phyloP scores from a whole-genome alignment of 176 grass and related monocot species.

The Guadua angustifolia region DNA sequence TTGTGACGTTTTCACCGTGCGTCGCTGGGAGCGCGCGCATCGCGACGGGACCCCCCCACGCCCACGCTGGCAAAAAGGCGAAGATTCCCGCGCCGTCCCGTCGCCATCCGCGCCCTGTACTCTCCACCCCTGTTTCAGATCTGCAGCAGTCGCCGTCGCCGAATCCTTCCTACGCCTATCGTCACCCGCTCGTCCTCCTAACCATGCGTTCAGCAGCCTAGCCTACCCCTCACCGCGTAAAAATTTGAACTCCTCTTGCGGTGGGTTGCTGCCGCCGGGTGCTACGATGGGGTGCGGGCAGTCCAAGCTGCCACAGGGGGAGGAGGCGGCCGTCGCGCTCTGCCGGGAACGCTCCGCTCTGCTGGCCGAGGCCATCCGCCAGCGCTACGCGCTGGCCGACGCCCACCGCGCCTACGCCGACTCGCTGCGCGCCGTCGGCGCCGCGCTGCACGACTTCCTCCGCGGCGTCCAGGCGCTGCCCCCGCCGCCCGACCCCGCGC shows the following conservation, averaged over 20 bases:
- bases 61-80: constrained; percentile 2
- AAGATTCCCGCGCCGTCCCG: constrained; percentile 19
- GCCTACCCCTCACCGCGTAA: background rate
- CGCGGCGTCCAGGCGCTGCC: constrained; percentile 13
- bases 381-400: constrained; percentile 69
- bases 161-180: background rate
- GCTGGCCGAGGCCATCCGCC: constrained; percentile 63
- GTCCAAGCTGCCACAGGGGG: constrained; percentile 54
- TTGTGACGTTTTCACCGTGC: background rate
- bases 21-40: background rate
- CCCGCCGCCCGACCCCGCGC: background rate
- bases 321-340: constrained; percentile 47
- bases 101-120: constrained; percentile 1
- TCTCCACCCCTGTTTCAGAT: background rate
- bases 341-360: constrained; percentile 56
- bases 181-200: background rate
- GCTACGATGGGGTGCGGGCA: constrained; percentile 63
- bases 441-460: constrained; percentile 60
- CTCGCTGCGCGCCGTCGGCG: constrained; percentile 50
- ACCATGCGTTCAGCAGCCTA: background rate
- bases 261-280: background rate
- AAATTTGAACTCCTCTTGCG: background rate
- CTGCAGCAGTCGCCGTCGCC: background rate
- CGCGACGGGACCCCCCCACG: background rate
- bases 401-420: constrained; percentile 63